phyloP scores from a whole-genome alignment of 176 grass and related monocot species.

The Coix lacrymajobi region DNA sequence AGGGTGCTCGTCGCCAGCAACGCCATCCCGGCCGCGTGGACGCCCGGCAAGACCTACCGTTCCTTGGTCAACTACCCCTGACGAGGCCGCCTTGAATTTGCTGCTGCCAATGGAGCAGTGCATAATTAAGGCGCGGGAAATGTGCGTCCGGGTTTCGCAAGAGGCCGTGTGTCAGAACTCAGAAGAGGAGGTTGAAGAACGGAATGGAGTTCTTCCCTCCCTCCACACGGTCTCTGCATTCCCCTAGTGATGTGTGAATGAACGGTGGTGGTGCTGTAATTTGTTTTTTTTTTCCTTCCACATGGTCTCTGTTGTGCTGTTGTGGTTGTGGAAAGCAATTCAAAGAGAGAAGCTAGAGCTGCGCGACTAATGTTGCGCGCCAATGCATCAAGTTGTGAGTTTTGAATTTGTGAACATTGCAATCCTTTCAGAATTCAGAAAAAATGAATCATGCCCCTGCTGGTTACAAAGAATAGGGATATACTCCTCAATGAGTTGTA shows the following conservation, averaged over 20 bases:
- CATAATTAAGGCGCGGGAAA: not conserved
- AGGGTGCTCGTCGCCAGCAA: constrained; percentile 47
- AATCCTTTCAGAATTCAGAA: not conserved
- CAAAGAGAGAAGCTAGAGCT: not conserved
- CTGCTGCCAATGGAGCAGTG: not conserved
- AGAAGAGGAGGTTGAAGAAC: constrained; percentile 29
- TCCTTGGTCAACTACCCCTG: constrained; percentile 62
- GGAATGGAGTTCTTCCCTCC: constrained; percentile 29
- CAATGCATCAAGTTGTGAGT: not conserved
- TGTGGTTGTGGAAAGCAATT: not conserved
- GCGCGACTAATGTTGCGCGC: constrained; percentile 7
- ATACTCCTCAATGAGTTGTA: too few species aligned
- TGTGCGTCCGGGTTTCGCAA: constrained; percentile 23
- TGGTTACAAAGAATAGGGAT: too few species aligned
- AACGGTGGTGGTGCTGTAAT: not conserved
- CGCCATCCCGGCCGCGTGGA: constrained; percentile 51
- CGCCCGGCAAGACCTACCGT: constrained; percentile 47
- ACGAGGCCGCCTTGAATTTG: too few species aligned
- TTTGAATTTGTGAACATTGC: not conserved
- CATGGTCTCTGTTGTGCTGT: not conserved
- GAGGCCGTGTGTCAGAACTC: constrained; percentile 22
- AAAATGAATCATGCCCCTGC: not conserved
- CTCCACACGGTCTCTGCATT: constrained; percentile 34
- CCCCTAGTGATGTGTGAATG: constrained; percentile 18
- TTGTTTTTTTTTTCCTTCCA: not conserved